Evolutionary conservation across 2,329 filamentous ascomycete genomes (phyloP).

Genomic region (Aspergillus transmontanensis): DNA sequence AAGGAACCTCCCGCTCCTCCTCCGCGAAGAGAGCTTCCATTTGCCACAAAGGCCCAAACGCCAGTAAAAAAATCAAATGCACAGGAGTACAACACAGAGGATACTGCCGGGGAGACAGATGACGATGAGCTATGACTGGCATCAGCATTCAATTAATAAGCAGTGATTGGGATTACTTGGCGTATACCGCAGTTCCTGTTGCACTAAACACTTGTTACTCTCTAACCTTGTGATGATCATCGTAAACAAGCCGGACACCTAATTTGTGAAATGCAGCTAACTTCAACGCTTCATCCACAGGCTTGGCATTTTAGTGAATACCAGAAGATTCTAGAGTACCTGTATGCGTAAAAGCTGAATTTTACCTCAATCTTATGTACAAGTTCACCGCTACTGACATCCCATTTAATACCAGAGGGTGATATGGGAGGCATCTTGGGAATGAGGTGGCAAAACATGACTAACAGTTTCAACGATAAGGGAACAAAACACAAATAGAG

Average conservation of each 20-base stretch:
- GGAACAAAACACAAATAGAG: slow-evolving; percentile 20
- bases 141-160: background rate
- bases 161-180: background rate
- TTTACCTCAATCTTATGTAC: slow-evolving; percentile 41
- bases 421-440: slow-evolving; percentile 24
- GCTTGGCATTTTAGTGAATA: too few relatives aligned
- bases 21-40: slow-evolving; percentile 47
- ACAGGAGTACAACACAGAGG: slow-evolving; percentile 23
- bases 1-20: slow-evolving; percentile 32
- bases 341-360: slow-evolving; percentile 21
- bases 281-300: background rate
- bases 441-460: slow-evolving; percentile 25
- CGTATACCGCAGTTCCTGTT: background rate
- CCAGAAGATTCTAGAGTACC: background rate
- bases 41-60: slow-evolving; percentile 28
- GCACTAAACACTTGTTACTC: background rate
- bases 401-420: slow-evolving; percentile 25
- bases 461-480: slow-evolving; percentile 13
- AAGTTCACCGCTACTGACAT: slow-evolving; percentile 32
- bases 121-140: slow-evolving; percentile 43
- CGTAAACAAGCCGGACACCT: background rate
- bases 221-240: background rate
- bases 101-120: slow-evolving; percentile 40
- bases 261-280: background rate
- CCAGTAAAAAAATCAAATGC: slow-evolving; percentile 11